Evolutionary conservation across 192 early-diverging fungal species (phyloP).

Genomic region (Mortierella hygrophila): DNA sequence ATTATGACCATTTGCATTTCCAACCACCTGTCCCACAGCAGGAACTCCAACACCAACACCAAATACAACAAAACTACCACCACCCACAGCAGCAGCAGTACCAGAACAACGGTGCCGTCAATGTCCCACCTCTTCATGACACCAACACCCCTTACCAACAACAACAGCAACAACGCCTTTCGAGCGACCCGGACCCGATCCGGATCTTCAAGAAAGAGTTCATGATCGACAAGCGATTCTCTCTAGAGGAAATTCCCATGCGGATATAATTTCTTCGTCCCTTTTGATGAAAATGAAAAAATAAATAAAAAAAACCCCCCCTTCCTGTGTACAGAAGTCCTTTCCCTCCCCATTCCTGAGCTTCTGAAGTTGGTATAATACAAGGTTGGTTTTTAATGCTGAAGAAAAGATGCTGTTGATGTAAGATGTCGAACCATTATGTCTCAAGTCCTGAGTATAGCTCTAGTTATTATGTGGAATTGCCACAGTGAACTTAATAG

Average conservation of each 20-base stretch:
- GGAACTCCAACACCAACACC: not conserved
- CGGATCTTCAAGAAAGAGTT: slow-evolving; percentile 26
- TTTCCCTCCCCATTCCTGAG: not conserved
- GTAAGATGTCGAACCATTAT: too few relatives aligned
- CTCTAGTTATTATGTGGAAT: not conserved
- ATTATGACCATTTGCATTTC: not conserved
- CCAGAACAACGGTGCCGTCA: not conserved
- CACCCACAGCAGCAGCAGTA: not conserved
- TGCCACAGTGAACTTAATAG: too few relatives aligned
- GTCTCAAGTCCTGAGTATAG: too few relatives aligned
- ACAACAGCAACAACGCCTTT: slow-evolving; percentile 5
- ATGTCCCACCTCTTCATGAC: not conserved
- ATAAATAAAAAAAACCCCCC: not conserved
- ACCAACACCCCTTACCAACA: not conserved
- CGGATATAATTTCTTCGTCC: slow-evolving; percentile 10
- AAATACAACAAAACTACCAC: not conserved
- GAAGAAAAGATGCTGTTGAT: not conserved
- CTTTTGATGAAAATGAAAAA: not conserved
- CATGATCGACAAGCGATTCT: slow-evolving; percentile 40
- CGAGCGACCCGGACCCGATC: slow-evolving; percentile 5
- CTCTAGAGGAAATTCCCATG: slow-evolving; percentile 41
- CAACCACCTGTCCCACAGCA: not conserved
- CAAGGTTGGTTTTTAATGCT: slow-evolving; percentile 11
- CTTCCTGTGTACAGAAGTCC: not conserved
- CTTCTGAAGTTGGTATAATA: not conserved